These are phyloP conservation scores for Monosporascus cannonballus DNA, from an alignment of 2,329 filamentous ascomycete species.

Conservation along the genomic window DNA sequence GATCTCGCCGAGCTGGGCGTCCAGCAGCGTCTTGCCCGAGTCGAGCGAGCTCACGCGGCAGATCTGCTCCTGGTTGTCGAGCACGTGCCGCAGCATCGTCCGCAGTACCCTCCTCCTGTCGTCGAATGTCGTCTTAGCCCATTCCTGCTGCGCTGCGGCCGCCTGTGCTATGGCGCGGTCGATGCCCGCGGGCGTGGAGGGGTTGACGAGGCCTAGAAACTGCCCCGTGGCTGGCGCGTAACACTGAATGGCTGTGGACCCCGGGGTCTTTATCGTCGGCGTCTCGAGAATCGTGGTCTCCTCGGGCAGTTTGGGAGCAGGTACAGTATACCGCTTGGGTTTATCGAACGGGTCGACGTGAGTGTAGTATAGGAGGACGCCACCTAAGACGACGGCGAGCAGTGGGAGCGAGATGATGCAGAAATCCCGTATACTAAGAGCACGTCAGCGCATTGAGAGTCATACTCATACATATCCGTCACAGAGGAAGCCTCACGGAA, in stretches of 20 bases:
- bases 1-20: constrained; percentile 90
- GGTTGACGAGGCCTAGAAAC: constrained; percentile 72
- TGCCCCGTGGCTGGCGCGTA: constrained; percentile 87
- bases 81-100: constrained; percentile 73
- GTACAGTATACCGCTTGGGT: constrained; percentile 54
- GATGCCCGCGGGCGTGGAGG: constrained; percentile 69
- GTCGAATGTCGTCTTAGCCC: constrained; percentile 71
- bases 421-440: constrained; percentile 14
- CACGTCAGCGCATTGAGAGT: too few relatives aligned
- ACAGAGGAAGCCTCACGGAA: constrained; percentile 14
- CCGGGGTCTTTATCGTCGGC: constrained; percentile 58
- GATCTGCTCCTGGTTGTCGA: constrained; percentile 85
- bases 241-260: constrained; percentile 68
- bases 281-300: constrained; percentile 51
- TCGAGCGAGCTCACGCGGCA: constrained; percentile 82
- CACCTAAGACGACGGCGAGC: constrained; percentile 13
- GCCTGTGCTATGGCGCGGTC: constrained; percentile 73
- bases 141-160: constrained; percentile 66
- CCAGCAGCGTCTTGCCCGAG: constrained; percentile 92
- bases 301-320: constrained; percentile 54
- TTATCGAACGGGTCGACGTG: constrained; percentile 22
- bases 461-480: too few relatives aligned
- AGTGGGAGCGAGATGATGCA: constrained; percentile 11
- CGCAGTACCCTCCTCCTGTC: constrained; percentile 74
- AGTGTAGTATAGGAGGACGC: constrained; percentile 14